A percentile compares a stretch with the other conserved stretches of the same genome.
Conservation (phyloP, 2,329 filamentous ascomycete species). For the Meredithiella fracta region DNA sequence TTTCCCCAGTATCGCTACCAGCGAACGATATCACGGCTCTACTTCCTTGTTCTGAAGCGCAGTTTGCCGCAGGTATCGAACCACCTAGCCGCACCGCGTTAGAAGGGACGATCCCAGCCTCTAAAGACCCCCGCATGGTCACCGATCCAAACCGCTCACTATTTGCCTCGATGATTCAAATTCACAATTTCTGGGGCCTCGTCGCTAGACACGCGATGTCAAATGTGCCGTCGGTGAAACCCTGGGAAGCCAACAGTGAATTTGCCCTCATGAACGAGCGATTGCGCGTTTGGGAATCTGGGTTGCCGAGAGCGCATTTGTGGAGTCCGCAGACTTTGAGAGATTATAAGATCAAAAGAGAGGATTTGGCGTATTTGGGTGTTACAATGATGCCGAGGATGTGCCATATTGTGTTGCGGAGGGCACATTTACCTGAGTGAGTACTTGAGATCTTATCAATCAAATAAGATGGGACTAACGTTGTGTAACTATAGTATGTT, state of each 20-base stretch:
- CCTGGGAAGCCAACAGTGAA: slow-evolving; percentile 32
- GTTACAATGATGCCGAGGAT: slow-evolving; percentile 39
- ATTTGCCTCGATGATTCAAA: slow-evolving; percentile 39
- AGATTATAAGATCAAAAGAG: slow-evolving; percentile 30
- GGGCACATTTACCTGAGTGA: slow-evolving; percentile 36
- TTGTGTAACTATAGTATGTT: slow-evolving; percentile 2
- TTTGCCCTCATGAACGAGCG: slow-evolving; percentile 28
- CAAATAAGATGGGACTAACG: background rate
- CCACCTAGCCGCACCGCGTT: slow-evolving; percentile 35
- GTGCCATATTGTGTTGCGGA: slow-evolving; percentile 39
- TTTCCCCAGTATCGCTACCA: slow-evolving; percentile 33
- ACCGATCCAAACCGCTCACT: slow-evolving; percentile 31
- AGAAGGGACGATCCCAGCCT: slow-evolving; percentile 34
- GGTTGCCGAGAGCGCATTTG: slow-evolving; percentile 30
- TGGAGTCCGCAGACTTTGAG: slow-evolving; percentile 29
- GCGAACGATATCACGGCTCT: slow-evolving; percentile 38
- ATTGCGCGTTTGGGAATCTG: slow-evolving; percentile 32
- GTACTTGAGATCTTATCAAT: background rate
- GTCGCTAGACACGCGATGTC: slow-evolving; percentile 22
- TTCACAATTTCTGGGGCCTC: slow-evolving; percentile 37
- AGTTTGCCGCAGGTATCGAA: slow-evolving; percentile 32
- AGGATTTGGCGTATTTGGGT: slow-evolving; percentile 37
- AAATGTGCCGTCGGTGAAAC: slow-evolving; percentile 15
- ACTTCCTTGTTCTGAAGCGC: slow-evolving; percentile 35
- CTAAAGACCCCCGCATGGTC: slow-evolving; percentile 28